Evolutionary conservation across 2,329 filamentous ascomycete genomes (phyloP).

Genomic region (Cercospora berteroae): DNA sequence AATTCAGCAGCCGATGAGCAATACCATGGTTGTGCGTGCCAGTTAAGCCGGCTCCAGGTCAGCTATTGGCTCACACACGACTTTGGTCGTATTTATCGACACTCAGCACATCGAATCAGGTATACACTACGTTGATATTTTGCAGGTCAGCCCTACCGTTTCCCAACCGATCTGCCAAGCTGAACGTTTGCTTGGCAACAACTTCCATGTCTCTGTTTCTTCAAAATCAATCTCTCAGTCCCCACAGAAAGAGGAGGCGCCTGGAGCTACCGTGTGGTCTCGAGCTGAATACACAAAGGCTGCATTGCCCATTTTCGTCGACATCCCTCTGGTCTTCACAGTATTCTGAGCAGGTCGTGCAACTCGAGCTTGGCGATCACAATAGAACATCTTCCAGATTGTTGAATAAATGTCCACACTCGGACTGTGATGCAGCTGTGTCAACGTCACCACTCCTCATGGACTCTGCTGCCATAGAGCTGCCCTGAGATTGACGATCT

Average conservation of each 20-base stretch:
- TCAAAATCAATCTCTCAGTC: background rate
- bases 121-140: background rate
- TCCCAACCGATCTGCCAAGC: background rate
- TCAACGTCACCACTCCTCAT: background rate
- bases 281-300: background rate
- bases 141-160: background rate
- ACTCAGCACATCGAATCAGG: background rate
- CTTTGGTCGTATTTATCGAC: background rate
- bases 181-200: background rate
- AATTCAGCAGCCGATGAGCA: background rate
- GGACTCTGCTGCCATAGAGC: background rate
- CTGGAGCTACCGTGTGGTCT: background rate
- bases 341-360: background rate
- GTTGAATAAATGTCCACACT: background rate
- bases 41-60: background rate
- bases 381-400: background rate
- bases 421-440: background rate
- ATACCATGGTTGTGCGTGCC: background rate
- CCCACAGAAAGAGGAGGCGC: background rate
- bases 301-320: background rate
- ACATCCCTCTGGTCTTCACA: background rate
- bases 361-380: background rate
- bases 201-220: background rate
- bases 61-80: background rate
- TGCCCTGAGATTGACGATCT: background rate